These are phyloP conservation scores for Patellaria atrata DNA, from an alignment of 495 filamentous ascomycete species.

Conservation along the genomic window DNA sequence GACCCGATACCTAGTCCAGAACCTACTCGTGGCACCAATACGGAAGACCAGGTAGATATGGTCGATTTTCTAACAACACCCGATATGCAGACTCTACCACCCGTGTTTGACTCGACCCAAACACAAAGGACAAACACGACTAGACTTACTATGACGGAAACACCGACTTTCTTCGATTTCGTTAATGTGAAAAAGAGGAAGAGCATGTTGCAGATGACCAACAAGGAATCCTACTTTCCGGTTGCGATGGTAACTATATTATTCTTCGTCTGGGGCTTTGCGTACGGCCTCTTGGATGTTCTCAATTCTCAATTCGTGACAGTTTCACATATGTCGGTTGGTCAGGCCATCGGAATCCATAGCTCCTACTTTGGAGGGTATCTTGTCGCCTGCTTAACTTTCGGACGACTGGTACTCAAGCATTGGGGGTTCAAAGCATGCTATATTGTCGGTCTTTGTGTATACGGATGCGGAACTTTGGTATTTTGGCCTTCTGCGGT, in stretches of 20 bases:
- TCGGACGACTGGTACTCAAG: constrained; percentile 43
- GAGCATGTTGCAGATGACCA: constrained; percentile 43
- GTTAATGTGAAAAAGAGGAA: constrained; percentile 61
- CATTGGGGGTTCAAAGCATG: constrained; percentile 54
- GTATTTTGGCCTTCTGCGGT: constrained; percentile 63
- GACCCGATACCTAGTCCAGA: no score
- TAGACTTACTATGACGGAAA: constrained; percentile 18
- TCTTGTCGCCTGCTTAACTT: constrained; percentile 40
- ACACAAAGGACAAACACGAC: constrained; percentile 18
- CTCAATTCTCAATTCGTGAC: constrained; percentile 28
- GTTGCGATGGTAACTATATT: constrained; percentile 29
- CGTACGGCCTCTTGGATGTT: constrained; percentile 29
- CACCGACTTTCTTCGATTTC: constrained; percentile 56
- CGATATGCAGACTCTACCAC: constrained; percentile 26
- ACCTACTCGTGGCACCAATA: no score
- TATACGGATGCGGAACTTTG: constrained; percentile 50
- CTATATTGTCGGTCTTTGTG: constrained; percentile 47
- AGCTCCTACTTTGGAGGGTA: constrained; percentile 53
- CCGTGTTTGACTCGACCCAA: constrained; percentile 5
- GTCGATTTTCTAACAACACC: constrained; percentile 47
- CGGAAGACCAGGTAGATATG: constrained; percentile 33
- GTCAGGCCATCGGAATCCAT: constrained; percentile 42
- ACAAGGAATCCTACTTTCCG: constrained; percentile 26
- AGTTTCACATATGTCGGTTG: constrained; percentile 23
- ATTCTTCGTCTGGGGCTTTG: constrained; percentile 34